phyloP scores from a whole-genome alignment of 345 rosid species.

The Linum usitatissimum region DNA sequence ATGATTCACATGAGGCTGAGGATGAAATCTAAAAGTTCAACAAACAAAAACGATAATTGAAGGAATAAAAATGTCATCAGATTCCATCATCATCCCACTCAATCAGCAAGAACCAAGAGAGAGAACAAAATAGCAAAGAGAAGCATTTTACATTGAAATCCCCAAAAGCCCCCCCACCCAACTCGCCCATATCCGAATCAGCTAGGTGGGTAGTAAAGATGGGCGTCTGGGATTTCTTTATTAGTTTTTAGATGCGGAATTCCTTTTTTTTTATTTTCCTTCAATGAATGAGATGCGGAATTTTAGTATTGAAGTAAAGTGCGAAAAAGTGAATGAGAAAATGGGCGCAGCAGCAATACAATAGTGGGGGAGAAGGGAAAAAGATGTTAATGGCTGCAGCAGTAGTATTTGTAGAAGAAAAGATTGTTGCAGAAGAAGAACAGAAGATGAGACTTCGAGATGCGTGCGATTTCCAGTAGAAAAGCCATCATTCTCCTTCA shows the following conservation, averaged over 20 bases:
- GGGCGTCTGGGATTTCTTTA: background rate
- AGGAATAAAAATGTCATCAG: background rate
- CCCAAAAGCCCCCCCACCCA: no score
- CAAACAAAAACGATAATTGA: no score
- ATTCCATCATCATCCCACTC: background rate
- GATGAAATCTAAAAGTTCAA: background rate
- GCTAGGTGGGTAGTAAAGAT: no score
- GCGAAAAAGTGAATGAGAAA: background rate
- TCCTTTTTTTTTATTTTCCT: no score
- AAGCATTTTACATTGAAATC: no score
- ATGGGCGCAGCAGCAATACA: background rate
- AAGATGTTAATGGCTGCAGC: background rate
- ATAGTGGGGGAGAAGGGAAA: background rate
- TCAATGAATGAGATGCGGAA: background rate
- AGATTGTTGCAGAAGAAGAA: slow-evolving; percentile 10
- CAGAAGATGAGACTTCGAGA: slow-evolving; percentile 29
- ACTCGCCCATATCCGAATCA: no score
- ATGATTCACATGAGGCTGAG: background rate
- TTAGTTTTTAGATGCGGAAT: background rate
- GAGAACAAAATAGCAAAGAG: no score
- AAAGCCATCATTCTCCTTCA: slow-evolving; percentile 52
- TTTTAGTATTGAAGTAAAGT: background rate
- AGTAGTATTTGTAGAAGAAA: background rate
- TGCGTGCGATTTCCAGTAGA: slow-evolving; percentile 49
- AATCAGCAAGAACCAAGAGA: background rate